phyloP scores from a whole-genome alignment of 352 stramenopile genomes.

The Phytophthora aleatoria region DNA sequence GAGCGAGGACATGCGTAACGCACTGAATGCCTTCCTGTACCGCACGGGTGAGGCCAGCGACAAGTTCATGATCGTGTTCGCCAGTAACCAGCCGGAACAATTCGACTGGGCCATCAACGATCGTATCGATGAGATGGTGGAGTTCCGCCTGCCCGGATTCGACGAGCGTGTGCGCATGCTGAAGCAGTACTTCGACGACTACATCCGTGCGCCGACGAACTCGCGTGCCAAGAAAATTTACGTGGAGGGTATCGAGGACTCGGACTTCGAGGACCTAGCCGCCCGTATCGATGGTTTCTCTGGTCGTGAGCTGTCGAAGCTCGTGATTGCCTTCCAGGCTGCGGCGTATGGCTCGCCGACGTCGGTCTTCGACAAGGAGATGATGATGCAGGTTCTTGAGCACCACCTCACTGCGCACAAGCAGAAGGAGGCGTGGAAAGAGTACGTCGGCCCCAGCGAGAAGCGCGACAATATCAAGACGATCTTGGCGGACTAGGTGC shows the following conservation, averaged over 20 bases:
- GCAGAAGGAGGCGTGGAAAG: constrained; percentile 94
- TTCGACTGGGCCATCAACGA: constrained; percentile 99
- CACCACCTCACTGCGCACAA: constrained; percentile 93
- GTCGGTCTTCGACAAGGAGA: constrained; percentile 92
- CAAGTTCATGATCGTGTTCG: constrained; percentile 99
- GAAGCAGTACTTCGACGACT: constrained; percentile 98
- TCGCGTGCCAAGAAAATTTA: constrained; percentile 89
- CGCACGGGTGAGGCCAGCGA: constrained; percentile 97
- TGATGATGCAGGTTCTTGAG: constrained; percentile 94
- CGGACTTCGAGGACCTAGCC: constrained; percentile 93
- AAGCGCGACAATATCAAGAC: constrained; percentile 56
- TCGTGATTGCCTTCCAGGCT: constrained; percentile 99
- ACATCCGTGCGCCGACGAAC: constrained; percentile 92
- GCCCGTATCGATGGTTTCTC: constrained; percentile 96
- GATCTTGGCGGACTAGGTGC: constrained; percentile 54
- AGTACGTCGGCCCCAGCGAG: constrained; percentile 67
- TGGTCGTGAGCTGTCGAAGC: constrained; percentile 98
- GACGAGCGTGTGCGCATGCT: constrained; percentile 98
- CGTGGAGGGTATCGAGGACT: constrained; percentile 92
- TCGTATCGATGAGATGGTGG: constrained; percentile 99
- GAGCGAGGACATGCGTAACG: constrained; percentile 98
- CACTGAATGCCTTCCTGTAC: constrained; percentile 99
- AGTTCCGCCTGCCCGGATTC: constrained; percentile 94
- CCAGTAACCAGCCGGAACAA: constrained; percentile 98
- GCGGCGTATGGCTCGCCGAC: constrained; percentile 96